phyloP scores from a whole-genome alignment of 441 rosid species.

The Jatropha podagrica region DNA sequence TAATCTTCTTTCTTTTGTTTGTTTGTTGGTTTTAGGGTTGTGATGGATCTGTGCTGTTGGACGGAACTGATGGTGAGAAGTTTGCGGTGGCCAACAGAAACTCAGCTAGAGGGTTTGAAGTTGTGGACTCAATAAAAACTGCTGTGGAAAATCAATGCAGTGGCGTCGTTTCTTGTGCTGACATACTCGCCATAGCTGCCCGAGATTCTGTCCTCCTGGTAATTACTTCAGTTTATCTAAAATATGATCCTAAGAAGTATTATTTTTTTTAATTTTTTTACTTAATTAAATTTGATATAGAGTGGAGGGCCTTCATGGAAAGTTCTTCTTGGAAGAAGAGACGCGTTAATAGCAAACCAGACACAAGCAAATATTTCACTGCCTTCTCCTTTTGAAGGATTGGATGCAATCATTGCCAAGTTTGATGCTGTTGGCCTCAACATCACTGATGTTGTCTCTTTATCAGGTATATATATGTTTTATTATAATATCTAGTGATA shows the following conservation, averaged over 20 bases:
- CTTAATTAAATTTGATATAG: conserved; percentile 28
- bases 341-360: conserved; percentile 39
- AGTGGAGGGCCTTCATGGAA: conserved; percentile 68
- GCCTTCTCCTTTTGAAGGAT: conserved; percentile 44
- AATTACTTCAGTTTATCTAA: too few relatives aligned
- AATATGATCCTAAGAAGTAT: too few relatives aligned
- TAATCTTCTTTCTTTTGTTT: too few relatives aligned
- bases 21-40: conserved; percentile 50
- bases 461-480: conserved; percentile 46
- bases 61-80: conserved; percentile 49
- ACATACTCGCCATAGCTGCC: conserved; percentile 56
- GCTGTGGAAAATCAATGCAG: conserved; percentile 58
- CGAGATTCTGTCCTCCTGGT: conserved; percentile 50
- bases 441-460: conserved; percentile 50
- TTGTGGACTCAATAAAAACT: conserved; percentile 49
- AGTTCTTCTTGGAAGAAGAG: conserved; percentile 65
- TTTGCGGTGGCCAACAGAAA: conserved; percentile 29
- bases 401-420: conserved; percentile 33
- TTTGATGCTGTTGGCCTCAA: conserved; percentile 54
- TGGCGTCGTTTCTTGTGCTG: conserved; percentile 65
- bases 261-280: background rate
- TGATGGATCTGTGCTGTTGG: conserved; percentile 63
- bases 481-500: too few relatives aligned
- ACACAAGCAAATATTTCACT: conserved; percentile 37
- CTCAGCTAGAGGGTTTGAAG: conserved; percentile 45